A percentile compares a stretch with the other conserved stretches of the same genome.
Conservation (phyloP, 1,284 basidiomycete species). For the Serendipita sp. region DNA sequence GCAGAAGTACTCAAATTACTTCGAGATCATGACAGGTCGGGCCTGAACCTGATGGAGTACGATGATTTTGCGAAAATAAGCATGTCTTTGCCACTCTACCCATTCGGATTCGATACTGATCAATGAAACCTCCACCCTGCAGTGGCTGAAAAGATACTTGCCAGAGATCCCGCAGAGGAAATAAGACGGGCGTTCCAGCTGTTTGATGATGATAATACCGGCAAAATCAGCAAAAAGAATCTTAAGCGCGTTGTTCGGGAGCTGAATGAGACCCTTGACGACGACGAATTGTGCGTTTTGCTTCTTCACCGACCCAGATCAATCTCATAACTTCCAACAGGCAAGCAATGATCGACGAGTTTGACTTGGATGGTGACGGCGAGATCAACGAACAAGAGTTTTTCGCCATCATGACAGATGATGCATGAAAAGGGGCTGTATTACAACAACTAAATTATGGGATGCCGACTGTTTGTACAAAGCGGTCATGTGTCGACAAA, state of each 20-base stretch:
- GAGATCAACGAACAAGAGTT: slow-evolving; percentile 94
- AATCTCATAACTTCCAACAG: slow-evolving; percentile 28
- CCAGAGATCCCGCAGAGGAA: slow-evolving; percentile 92
- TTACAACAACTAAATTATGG: slow-evolving; percentile 1
- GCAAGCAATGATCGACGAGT: slow-evolving; percentile 99
- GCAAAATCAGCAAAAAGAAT: slow-evolving; percentile 86
- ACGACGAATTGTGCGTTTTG: slow-evolving; percentile 82
- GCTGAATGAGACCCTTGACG: slow-evolving; percentile 88
- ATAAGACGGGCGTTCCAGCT: slow-evolving; percentile 89
- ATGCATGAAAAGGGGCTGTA: slow-evolving; percentile 32
- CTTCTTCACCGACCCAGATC: neutral
- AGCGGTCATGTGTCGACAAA: neutral
- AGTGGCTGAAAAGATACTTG: slow-evolving; percentile 92
- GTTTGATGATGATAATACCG: slow-evolving; percentile 93
- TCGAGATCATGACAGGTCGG: slow-evolving; percentile 81
- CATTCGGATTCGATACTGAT: neutral
- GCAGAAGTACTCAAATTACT: slow-evolving; percentile 93
- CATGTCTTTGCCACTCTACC: slow-evolving; percentile 33
- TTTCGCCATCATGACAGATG: slow-evolving; percentile 93
- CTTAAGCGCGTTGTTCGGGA: slow-evolving; percentile 92
- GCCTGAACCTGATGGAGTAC: slow-evolving; percentile 85
- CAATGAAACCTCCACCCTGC: slow-evolving; percentile 11
- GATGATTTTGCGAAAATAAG: slow-evolving; percentile 93
- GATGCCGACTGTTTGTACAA: neutral
- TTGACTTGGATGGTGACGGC: slow-evolving; percentile 96